phyloP scores from a whole-genome alignment of 345 rosid species.

The Heritiera littoralis region DNA sequence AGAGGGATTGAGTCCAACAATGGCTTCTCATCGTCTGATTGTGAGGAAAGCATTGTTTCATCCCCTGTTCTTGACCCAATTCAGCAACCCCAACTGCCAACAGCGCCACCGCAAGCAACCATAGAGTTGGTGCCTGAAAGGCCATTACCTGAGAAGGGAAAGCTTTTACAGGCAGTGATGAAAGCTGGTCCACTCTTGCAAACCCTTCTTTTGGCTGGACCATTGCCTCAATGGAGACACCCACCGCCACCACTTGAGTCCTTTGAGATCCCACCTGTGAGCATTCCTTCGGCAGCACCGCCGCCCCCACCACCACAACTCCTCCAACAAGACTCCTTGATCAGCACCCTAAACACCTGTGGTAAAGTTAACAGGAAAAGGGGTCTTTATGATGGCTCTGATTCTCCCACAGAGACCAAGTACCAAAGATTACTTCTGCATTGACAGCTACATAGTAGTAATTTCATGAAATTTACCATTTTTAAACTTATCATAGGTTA shows the following conservation, averaged over 20 bases:
- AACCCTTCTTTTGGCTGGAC: conserved; percentile 92
- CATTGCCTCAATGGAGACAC: conserved; percentile 94
- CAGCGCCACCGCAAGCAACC: conserved; percentile 23
- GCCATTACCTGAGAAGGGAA: conserved; percentile 94
- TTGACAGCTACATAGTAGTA: conserved; percentile 33
- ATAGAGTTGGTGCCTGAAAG: conserved; percentile 51
- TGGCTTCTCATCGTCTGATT: conserved; percentile 82
- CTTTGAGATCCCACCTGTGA: conserved; percentile 92
- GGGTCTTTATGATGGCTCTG: conserved; percentile 53
- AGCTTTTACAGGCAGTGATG: conserved; percentile 93
- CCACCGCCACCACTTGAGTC: conserved; percentile 95
- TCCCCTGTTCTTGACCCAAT: conserved; percentile 55
- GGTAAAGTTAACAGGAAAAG: conserved; percentile 65
- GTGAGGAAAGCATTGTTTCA: conserved; percentile 89
- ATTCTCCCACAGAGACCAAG: conserved; percentile 57
- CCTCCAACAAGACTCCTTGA: conserved; percentile 47
- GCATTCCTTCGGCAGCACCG: conserved; percentile 61
- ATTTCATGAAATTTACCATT: conserved; percentile 18
- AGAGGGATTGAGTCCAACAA: conserved; percentile 67
- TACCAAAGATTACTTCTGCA: conserved; percentile 66
- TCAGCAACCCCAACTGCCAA: conserved; percentile 25
- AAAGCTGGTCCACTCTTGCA: conserved; percentile 95
- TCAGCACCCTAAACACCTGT: conserved; percentile 40
- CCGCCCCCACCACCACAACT: conserved; percentile 53
- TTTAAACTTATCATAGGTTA: conserved; percentile 24